Conservation (phyloP, 768 basidiomycete species). For the Myochromella boudieri region DNA sequence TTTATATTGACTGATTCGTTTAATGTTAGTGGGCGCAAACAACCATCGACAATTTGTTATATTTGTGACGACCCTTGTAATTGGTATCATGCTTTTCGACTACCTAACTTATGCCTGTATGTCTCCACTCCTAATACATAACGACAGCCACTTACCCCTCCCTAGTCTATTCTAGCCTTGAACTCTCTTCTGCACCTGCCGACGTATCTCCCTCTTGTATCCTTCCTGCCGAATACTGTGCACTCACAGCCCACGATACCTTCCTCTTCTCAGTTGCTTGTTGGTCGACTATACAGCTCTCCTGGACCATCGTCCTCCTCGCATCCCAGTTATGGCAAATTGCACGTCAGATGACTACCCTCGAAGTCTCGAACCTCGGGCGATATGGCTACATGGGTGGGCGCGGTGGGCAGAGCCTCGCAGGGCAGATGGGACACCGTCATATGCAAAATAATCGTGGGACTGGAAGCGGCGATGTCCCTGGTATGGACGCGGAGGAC, state of each 20-base stretch:
- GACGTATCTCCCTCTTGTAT: slow-evolving; percentile 62
- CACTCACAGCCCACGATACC: slow-evolving; percentile 67
- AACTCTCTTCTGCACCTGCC: slow-evolving; percentile 34
- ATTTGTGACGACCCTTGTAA: slow-evolving; percentile 86
- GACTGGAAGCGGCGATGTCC: slow-evolving; percentile 27
- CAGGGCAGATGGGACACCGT: slow-evolving; percentile 78
- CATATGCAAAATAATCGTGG: slow-evolving; percentile 35
- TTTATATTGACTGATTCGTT: background rate
- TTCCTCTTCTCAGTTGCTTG: slow-evolving; percentile 80
- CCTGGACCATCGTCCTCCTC: slow-evolving; percentile 90
- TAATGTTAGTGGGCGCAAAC: slow-evolving; percentile 71
- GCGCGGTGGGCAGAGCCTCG: slow-evolving; percentile 65
- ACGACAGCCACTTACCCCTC: background rate
- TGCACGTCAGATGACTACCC: slow-evolving; percentile 90
- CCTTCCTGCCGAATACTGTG: slow-evolving; percentile 69
- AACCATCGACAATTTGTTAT: slow-evolving; percentile 96
- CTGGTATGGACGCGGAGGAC: slow-evolving; percentile 50
- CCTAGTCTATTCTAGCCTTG: slow-evolving; percentile 55
- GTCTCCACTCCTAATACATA: slow-evolving; percentile 27
- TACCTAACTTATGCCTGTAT: slow-evolving; percentile 81
- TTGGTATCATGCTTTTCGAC: slow-evolving; percentile 80
- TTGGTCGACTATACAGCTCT: slow-evolving; percentile 94
- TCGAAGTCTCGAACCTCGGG: slow-evolving; percentile 94
- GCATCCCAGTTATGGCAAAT: slow-evolving; percentile 91
- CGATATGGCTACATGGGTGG: slow-evolving; percentile 98